Evolutionary conservation across 352 stramenopile genomes (phyloP).

Genomic region (Phytopythium aichiense): DNA sequence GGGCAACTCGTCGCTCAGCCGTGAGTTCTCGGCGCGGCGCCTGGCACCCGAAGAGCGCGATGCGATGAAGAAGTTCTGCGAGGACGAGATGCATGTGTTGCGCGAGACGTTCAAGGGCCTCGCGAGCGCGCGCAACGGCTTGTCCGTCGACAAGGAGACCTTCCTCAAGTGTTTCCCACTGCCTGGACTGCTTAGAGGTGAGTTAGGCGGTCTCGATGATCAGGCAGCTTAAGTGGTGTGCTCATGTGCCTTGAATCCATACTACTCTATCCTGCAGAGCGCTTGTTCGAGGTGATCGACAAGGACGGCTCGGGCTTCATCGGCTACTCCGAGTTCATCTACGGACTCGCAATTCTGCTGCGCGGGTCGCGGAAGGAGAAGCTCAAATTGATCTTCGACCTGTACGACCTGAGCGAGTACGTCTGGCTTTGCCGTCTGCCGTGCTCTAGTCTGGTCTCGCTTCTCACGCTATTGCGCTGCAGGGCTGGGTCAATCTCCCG

Average conservation of each 20-base stretch:
- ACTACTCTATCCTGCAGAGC: conserved; percentile 34
- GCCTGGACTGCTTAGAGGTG: conserved; percentile 83
- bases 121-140: conserved; percentile 53
- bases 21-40: conserved; percentile 48
- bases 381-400: conserved; percentile 91
- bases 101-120: conserved; percentile 80
- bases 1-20: conserved; percentile 57
- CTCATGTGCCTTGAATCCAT: not conserved
- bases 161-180: conserved; percentile 94
- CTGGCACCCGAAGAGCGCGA: conserved; percentile 53
- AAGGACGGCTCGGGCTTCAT: conserved; percentile 85
- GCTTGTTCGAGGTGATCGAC: conserved; percentile 92
- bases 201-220: not conserved
- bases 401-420: conserved; percentile 89
- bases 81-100: conserved; percentile 74
- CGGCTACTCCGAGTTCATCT: conserved; percentile 91
- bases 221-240: not conserved
- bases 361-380: conserved; percentile 88
- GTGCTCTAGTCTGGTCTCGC: not conserved
- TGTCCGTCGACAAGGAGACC: conserved; percentile 88
- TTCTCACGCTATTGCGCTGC: conserved; percentile 16
- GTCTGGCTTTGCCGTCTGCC: conserved; percentile 3
- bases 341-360: conserved; percentile 82
- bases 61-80: conserved; percentile 71
- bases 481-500: conserved; percentile 84